Base-by-base conservation (phyloP, 352 stramenopile species). In the Pythium aristosporum region DNA sequence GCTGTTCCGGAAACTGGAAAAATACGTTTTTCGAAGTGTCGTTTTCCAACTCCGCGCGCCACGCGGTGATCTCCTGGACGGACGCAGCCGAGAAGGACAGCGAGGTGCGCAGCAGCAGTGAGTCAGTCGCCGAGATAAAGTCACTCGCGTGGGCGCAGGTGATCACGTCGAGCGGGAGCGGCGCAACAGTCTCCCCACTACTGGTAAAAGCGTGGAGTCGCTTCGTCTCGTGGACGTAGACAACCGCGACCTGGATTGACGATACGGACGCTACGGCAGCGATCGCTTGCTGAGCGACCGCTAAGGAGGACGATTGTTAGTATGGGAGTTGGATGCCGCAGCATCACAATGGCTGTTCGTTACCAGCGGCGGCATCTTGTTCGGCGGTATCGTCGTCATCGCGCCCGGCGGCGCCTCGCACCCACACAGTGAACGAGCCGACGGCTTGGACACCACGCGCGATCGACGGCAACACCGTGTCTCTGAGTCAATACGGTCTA, bases 61-160 rank as follows among this genome's bases (percentile, higher is more conserved):
- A 52, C 58, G 39, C 34, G 2, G 39, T 11, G 23, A 60, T 47
- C 49, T 66, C 34, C 6, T 36, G 53, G 63, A 0, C 60, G 60
- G 43, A 68, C 41, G 23, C 65, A 0, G 52, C 73, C 15, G 59
- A 8, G 15, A 90, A 15, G 53, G 80, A 72, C 23, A 88, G 41
- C 0, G 69, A 74, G 61, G 72, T 78, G 28, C 77, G 76, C 34
- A 87, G 36, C n/a, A 74, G 67, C 47, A 70, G 56, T 32, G 65
- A 71, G 5, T 69, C 68, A 21, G 76, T 66, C 2, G 60, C 66
- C 2, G 41, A 57, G 37, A 81, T 63, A 57, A 87, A 87, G 51
- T 88, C 72, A 18, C 69, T 69, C 39, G 79, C 79, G 57, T 87
- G 79, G 20, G 83, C 61, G 73, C 68, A 73, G 8, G 75, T 57